Conservation (phyloP, 345 rosid species). For the Linum tenue region DNA sequence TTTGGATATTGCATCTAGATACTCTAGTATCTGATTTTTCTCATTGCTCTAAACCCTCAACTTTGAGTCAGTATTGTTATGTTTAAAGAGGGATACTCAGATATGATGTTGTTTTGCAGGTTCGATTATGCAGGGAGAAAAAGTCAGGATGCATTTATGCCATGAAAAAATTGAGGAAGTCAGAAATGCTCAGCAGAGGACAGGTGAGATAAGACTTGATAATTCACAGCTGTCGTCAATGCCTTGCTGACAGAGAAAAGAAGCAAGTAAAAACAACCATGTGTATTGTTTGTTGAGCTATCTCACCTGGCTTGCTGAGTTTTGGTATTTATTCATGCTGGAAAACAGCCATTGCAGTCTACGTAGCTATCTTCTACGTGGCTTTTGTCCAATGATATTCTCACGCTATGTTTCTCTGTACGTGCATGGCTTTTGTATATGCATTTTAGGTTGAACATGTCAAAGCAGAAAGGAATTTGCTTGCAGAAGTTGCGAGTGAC, state of each 20-base stretch:
- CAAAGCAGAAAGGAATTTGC: slow-evolving; percentile 89
- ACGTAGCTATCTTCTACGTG: too few species aligned
- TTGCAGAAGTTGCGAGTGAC: slow-evolving; percentile 86
- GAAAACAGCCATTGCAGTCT: too few species aligned
- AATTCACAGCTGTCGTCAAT: too few species aligned
- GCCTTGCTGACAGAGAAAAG: too few species aligned
- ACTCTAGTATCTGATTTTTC: too few species aligned
- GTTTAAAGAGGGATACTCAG: background rate
- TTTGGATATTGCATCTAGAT: too few species aligned
- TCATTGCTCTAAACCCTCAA: too few species aligned
- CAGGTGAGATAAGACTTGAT: slow-evolving; percentile 47
- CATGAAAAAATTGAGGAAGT: slow-evolving; percentile 92
- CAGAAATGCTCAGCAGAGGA: slow-evolving; percentile 96
- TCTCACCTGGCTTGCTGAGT: too few species aligned
- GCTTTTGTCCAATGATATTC: background rate
- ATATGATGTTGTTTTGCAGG: slow-evolving; percentile 36
- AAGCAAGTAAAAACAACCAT: too few species aligned
- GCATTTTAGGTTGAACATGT: slow-evolving; percentile 75
- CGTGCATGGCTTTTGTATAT: background rate
- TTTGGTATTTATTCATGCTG: too few species aligned
- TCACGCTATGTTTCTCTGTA: background rate
- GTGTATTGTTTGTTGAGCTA: too few species aligned
- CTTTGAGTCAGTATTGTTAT: too few species aligned
- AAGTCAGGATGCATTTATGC: slow-evolving; percentile 75
- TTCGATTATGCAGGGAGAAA: slow-evolving; percentile 76